These are phyloP conservation scores for Phytopythium delawarense DNA, from an alignment of 352 stramenopile genomes.

Conservation along the genomic window DNA sequence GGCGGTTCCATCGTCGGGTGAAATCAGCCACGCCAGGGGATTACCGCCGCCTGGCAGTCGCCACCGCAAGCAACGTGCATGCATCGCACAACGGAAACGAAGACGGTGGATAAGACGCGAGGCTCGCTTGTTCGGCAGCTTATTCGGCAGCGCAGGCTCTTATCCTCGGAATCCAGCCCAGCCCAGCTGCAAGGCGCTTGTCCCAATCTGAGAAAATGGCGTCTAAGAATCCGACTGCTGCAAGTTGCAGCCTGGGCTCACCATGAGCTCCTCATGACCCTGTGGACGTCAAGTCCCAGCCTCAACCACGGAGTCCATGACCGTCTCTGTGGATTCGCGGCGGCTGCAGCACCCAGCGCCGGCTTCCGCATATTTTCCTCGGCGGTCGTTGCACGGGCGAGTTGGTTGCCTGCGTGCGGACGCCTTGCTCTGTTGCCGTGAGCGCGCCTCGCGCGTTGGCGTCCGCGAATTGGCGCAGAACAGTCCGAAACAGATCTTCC, in stretches of 20 bases:
- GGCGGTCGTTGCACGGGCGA: background rate
- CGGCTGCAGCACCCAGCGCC: background rate
- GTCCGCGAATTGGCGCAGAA: conserved; percentile 5
- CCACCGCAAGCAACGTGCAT: background rate
- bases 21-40: background rate
- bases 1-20: background rate
- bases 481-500: background rate
- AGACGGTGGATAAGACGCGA: background rate
- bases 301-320: no score
- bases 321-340: background rate
- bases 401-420: background rate
- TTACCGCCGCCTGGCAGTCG: background rate
- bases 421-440: background rate
- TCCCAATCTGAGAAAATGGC: background rate
- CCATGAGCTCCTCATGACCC: no score
- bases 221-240: background rate
- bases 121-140: background rate
- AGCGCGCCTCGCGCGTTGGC: background rate
- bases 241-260: background rate
- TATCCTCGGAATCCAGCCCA: background rate
- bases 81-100: background rate
- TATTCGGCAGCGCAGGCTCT: background rate
- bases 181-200: background rate
- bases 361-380: background rate
- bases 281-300: no score